Conservation (phyloP, 73 alveolate species). For the Tetrahymena malaccensis region DNA sequence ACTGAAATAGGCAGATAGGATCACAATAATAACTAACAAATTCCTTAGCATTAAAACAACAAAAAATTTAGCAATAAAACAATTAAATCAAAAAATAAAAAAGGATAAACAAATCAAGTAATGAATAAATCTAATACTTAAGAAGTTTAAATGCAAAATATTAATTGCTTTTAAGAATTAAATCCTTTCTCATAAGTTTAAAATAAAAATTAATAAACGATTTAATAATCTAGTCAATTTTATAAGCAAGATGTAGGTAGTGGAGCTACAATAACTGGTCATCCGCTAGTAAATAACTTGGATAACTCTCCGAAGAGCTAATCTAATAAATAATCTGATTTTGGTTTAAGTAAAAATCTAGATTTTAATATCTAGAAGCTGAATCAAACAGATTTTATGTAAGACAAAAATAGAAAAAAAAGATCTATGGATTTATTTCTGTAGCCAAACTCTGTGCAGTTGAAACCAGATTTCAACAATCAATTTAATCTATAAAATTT, state of each 20-base stretch:
- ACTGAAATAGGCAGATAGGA: background rate
- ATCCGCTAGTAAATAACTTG: background rate
- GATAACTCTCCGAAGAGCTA: background rate
- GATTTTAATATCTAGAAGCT: background rate
- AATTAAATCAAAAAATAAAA: background rate
- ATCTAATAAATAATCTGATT: background rate
- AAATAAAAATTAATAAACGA: background rate
- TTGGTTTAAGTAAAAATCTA: background rate
- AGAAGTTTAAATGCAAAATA: background rate
- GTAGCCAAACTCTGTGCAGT: background rate
- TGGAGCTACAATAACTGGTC: background rate
- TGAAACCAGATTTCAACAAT: background rate
- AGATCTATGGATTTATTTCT: background rate
- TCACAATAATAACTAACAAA: background rate
- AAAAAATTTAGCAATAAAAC: background rate
- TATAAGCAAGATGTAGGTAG: background rate
- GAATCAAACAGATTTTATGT: background rate
- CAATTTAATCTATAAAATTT: background rate
- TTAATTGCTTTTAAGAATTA: background rate
- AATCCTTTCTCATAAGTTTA: background rate
- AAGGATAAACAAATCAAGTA: background rate
- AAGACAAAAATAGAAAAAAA: background rate
- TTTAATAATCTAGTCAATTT: background rate
- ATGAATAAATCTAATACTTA: background rate
- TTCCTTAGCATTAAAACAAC: background rate